Conservation (phyloP, 192 early-diverging fungal species). For the Jimgerdemannia flammicorona region DNA sequence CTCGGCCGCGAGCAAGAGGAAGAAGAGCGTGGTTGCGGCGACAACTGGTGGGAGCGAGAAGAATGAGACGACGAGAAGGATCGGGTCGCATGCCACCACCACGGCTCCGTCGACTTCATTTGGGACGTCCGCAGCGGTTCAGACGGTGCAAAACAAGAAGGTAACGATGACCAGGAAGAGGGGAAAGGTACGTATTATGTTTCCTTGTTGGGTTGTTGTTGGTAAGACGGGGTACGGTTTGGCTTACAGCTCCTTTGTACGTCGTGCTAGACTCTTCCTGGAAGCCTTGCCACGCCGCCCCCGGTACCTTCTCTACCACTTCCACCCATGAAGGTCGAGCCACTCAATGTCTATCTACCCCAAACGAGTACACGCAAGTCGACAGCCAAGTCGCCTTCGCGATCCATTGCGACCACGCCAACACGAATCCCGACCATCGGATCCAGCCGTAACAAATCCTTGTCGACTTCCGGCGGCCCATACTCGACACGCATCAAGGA, state of each 20-base stretch:
- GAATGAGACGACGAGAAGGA: neutral
- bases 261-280: conserved; percentile 17
- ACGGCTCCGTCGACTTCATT: neutral
- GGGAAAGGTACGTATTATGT: conserved; percentile 16
- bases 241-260: neutral
- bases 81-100: neutral
- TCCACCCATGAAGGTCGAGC: conserved; percentile 10
- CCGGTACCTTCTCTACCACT: conserved; percentile 16
- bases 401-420: neutral
- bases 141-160: conserved; percentile 4
- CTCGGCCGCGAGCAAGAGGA: neutral
- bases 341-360: conserved; percentile 8
- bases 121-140: neutral
- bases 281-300: conserved; percentile 20
- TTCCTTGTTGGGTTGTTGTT: neutral
- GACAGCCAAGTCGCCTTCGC: conserved; percentile 9
- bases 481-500: conserved; percentile 3
- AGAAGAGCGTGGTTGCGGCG: conserved; percentile 2
- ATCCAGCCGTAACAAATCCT: neutral
- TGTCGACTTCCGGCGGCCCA: neutral
- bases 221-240: neutral
- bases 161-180: conserved; percentile 8
- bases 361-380: conserved; percentile 2
- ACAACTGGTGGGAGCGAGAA: neutral
- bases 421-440: neutral